These are phyloP conservation scores for Capronia americana DNA, from an alignment of 2,329 filamentous ascomycete genomes.

Conservation along the genomic window DNA sequence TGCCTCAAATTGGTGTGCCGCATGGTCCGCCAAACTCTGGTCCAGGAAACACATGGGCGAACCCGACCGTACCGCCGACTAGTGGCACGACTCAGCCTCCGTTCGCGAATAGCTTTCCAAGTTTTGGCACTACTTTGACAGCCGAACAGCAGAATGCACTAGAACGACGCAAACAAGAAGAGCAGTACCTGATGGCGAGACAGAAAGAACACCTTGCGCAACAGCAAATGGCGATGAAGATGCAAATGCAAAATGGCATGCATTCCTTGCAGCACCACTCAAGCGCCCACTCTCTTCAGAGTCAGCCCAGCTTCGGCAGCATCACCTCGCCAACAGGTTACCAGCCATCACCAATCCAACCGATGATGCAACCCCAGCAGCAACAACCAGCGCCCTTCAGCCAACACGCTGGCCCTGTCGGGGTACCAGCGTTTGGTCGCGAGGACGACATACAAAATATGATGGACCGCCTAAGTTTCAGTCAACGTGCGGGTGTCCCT, in stretches of 20 bases:
- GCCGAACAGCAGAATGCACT: slow-evolving; percentile 98
- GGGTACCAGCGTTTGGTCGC: slow-evolving; percentile 52
- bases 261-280: slow-evolving; percentile 85
- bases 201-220: slow-evolving; percentile 92
- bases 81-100: slow-evolving; percentile 77
- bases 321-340: slow-evolving; percentile 84
- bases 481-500: slow-evolving; percentile 57
- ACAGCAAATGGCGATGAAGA: slow-evolving; percentile 77
- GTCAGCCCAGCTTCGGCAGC: slow-evolving; percentile 94
- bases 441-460: slow-evolving; percentile 74
- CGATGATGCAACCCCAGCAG: slow-evolving; percentile 63
- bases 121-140: slow-evolving; percentile 93
- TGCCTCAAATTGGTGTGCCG: slow-evolving; percentile 93
- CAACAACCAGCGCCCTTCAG: slow-evolving; percentile 45
- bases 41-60: slow-evolving; percentile 42
- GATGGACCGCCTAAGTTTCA: slow-evolving; percentile 70
- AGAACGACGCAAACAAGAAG: slow-evolving; percentile 95
- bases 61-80: slow-evolving; percentile 57
- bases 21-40: slow-evolving; percentile 68
- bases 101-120: slow-evolving; percentile 91
- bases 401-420: slow-evolving; percentile 21
- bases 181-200: slow-evolving; percentile 94
- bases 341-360: slow-evolving; percentile 65
- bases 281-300: slow-evolving; percentile 93
- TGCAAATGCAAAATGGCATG: slow-evolving; percentile 67